A percentile compares a stretch with the other conserved stretches of the same genome.
These are phyloP conservation scores for Kodamaea plutei DNA, from an alignment of 1,139 yeast genomes.

Conservation along the genomic window DNA sequence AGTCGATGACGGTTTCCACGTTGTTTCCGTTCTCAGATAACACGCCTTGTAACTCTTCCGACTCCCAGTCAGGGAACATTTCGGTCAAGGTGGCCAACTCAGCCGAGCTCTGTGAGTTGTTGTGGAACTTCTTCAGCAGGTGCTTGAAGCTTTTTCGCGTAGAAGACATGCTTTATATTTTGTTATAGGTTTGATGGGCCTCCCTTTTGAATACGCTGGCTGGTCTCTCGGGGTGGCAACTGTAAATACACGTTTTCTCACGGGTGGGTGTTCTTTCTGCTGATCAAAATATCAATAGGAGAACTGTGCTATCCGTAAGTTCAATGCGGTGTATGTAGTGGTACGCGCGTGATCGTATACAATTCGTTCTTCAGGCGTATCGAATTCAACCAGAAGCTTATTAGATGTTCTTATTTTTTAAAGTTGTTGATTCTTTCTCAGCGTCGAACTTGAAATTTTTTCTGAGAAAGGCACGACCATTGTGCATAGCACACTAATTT, in stretches of 20 bases:
- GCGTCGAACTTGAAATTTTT: constrained; percentile 7
- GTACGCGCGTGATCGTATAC: too few species aligned
- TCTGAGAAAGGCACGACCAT: constrained; percentile 3
- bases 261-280: too few species aligned
- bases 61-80: constrained; percentile 93
- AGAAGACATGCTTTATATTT: constrained; percentile 11
- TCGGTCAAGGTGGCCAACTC: constrained; percentile 65
- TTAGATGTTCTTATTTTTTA: constrained; percentile 1
- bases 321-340: too few species aligned
- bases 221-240: constrained; percentile 1
- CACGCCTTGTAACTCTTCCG: constrained; percentile 74
- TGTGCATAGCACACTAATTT: too few species aligned
- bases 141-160: constrained; percentile 41
- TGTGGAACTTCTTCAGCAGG: constrained; percentile 44
- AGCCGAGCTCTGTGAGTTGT: constrained; percentile 15
- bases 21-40: constrained; percentile 70
- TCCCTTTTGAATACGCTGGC: too few species aligned
- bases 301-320: too few species aligned
- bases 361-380: too few species aligned
- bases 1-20: constrained; percentile 75
- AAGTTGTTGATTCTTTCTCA: constrained; percentile 4
- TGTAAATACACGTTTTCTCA: too few species aligned
- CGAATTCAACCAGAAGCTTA: too few species aligned
- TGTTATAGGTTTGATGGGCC: constrained; percentile 1
- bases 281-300: too few species aligned